Evolutionary conservation across 2,329 filamentous ascomycete species (phyloP).

Genomic region (Aspergillus tamarii): DNA sequence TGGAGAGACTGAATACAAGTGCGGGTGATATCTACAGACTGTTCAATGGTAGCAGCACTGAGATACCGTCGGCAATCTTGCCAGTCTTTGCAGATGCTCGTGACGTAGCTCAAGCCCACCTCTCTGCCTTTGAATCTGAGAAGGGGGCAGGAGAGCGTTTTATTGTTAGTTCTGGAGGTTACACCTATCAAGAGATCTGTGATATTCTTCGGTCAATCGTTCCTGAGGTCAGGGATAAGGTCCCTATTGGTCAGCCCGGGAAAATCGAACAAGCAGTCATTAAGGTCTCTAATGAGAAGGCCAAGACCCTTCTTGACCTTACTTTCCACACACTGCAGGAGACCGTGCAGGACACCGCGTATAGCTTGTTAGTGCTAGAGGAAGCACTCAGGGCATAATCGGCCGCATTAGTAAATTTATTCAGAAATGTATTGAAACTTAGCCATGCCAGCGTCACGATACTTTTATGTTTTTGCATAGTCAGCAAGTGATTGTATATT

Average conservation of each 20-base stretch:
- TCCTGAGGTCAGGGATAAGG: neutral
- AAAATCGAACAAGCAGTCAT: neutral
- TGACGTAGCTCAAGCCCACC: slow-evolving; percentile 14
- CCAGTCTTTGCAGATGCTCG: slow-evolving; percentile 15
- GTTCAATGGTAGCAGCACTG: neutral
- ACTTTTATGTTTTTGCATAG: too few relatives aligned
- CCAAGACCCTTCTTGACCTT: neutral
- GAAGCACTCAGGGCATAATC: neutral
- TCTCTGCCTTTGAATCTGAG: slow-evolving; percentile 1
- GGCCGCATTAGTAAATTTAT: too few relatives aligned
- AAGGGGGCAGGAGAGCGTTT: slow-evolving; percentile 5
- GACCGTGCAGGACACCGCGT: neutral
- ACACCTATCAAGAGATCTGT: neutral
- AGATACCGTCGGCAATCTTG: neutral
- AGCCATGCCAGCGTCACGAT: too few relatives aligned
- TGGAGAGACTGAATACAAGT: neutral
- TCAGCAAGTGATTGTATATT: too few relatives aligned
- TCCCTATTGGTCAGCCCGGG: neutral
- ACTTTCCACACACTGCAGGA: slow-evolving; percentile 7
- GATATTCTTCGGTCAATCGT: slow-evolving; percentile 2
- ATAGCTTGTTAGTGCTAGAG: neutral
- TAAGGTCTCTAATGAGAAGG: neutral
- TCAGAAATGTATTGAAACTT: too few relatives aligned
- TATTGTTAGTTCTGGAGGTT: neutral
- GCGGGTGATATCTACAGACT: neutral